Conservation (phyloP, 2,329 filamentous ascomycete species). For the Talaromyces rugulosus region DNA sequence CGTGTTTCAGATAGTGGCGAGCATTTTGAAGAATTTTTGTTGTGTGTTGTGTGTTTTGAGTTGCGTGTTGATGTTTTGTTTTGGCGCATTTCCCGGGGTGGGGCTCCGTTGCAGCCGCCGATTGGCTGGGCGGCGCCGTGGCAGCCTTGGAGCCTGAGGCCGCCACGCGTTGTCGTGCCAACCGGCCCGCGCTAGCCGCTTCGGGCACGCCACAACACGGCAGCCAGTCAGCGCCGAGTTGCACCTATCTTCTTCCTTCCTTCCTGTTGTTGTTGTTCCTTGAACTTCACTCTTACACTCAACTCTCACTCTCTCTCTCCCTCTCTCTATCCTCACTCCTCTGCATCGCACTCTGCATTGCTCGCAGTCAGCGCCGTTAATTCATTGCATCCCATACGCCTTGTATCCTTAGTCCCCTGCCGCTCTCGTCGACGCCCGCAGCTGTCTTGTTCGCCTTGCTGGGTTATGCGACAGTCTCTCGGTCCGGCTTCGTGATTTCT, state of each 20-base stretch:
- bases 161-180: slow-evolving; percentile 34
- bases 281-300: slow-evolving; percentile 6
- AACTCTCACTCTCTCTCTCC: background rate
- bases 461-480: slow-evolving; percentile 6
- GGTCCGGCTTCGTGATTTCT: background rate
- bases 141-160: slow-evolving; percentile 22
- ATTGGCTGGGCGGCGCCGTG: background rate
- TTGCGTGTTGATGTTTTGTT: background rate
- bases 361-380: slow-evolving; percentile 7
- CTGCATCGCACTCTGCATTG: slow-evolving; percentile 12
- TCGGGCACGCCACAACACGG: slow-evolving; percentile 35
- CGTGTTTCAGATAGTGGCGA: background rate
- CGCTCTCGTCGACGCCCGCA: background rate
- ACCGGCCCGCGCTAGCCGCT: slow-evolving; percentile 30
- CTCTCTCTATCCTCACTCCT: slow-evolving; percentile 8
- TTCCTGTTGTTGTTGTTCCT: background rate
- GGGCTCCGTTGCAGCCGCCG: background rate
- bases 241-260: background rate
- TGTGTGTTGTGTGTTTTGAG: background rate
- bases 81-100: background rate
- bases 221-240: slow-evolving; percentile 22
- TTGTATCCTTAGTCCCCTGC: slow-evolving; percentile 9
- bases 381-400: slow-evolving; percentile 13
- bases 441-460: background rate
- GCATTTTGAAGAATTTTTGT: background rate